These are phyloP conservation scores for Salix koriyanagi DNA, from an alignment of 345 rosid species.

Conservation along the genomic window DNA sequence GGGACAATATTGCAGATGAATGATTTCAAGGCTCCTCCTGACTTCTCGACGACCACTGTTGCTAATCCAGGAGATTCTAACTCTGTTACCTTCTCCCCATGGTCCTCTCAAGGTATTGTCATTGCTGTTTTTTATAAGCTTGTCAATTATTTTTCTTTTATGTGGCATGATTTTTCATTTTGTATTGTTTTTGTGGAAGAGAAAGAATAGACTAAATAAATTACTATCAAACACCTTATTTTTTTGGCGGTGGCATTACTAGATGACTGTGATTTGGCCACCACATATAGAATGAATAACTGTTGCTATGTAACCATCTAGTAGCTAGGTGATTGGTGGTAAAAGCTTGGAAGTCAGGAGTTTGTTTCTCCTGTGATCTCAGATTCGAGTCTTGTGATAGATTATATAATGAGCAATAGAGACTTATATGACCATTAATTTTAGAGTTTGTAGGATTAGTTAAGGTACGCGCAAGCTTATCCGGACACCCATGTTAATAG, in stretches of 20 bases:
- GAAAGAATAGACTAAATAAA: not conserved
- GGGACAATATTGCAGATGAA: conserved; percentile 57
- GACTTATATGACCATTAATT: too few relatives aligned
- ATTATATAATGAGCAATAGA: too few relatives aligned
- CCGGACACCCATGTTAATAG: too few relatives aligned
- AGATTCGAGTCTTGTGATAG: too few relatives aligned
- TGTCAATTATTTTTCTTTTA: not conserved
- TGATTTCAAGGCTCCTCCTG: conserved; percentile 68
- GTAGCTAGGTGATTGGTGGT: too few relatives aligned
- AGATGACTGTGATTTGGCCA: not conserved
- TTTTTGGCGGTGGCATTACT: not conserved
- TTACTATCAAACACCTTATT: too few relatives aligned
- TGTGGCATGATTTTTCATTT: not conserved
- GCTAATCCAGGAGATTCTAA: conserved; percentile 52
- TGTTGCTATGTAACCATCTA: not conserved
- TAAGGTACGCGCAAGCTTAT: rapidly evolving
- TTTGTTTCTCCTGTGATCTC: too few relatives aligned
- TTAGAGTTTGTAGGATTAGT: rapidly evolving
- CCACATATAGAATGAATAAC: not conserved
- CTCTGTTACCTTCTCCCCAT: conserved; percentile 48
- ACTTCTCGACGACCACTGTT: conserved; percentile 49
- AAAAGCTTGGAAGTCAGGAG: rapidly evolving
- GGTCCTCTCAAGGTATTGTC: conserved; percentile 66
- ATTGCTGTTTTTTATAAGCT: not conserved
- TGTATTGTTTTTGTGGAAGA: not conserved